A percentile compares a stretch with the other conserved stretches of the same genome.
Evolutionary conservation across 2,329 filamentous ascomycete species (phyloP).

Genomic region (Fonsecaea erecta): DNA sequence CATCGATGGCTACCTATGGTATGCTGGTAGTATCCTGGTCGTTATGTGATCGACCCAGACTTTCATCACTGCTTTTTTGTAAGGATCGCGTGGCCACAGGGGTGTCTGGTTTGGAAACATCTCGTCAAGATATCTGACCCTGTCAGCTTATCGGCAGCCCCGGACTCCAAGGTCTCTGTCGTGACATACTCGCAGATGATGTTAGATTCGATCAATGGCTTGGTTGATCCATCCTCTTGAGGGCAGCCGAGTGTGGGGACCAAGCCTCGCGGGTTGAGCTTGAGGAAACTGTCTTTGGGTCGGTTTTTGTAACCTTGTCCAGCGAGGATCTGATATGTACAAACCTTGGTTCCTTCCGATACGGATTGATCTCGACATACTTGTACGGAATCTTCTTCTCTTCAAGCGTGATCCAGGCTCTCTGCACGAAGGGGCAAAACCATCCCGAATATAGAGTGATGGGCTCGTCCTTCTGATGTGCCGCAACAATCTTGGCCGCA

Average conservation of each 20-base stretch:
- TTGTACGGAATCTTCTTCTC: constrained; percentile 76
- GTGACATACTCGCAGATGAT: constrained; percentile 70
- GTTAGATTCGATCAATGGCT: constrained; percentile 72
- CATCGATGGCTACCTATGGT: constrained; percentile 56
- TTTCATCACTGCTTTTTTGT: constrained; percentile 66
- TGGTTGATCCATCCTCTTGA: constrained; percentile 40
- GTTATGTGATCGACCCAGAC: constrained; percentile 78
- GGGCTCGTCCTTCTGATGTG: constrained; percentile 44
- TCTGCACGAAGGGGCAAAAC: constrained; percentile 73
- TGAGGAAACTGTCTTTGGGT: constrained; percentile 58
- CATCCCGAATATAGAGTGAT: constrained; percentile 72
- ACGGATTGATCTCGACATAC: constrained; percentile 78
- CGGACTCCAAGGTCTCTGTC: background rate
- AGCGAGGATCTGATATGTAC: background rate
- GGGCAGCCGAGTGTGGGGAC: constrained; percentile 66
- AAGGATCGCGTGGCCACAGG: constrained; percentile 66
- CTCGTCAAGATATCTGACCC: constrained; percentile 62
- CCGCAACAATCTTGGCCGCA: constrained; percentile 46
- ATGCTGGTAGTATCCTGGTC: constrained; percentile 69
- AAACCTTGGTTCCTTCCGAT: constrained; percentile 61
- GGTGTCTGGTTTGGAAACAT: constrained; percentile 60
- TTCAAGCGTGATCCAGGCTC: constrained; percentile 72
- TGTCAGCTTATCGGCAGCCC: background rate
- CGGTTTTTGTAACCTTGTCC: background rate
- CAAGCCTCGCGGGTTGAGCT: constrained; percentile 74